Conservation (phyloP, 176 grass and related monocot genomes). For the Saccharum officinarum region DNA sequence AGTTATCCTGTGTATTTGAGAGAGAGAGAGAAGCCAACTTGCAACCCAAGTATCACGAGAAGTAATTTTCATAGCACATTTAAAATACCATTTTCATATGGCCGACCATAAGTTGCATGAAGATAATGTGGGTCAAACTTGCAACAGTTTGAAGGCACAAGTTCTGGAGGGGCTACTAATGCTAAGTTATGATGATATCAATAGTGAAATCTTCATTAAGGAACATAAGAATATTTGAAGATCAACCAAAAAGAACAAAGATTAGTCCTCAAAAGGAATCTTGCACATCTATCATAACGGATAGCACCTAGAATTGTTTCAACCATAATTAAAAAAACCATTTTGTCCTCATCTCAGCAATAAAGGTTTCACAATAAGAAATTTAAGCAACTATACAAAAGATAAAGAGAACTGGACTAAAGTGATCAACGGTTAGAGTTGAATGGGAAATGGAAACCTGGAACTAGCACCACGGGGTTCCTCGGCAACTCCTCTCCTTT, state of each 20-base stretch:
- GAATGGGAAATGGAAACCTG: slow-evolving; percentile 60
- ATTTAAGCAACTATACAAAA: neutral
- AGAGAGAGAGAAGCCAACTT: neutral
- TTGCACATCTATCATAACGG: slow-evolving; percentile 22
- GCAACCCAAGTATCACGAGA: neutral
- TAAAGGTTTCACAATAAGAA: slow-evolving; percentile 6
- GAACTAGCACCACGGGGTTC: slow-evolving; percentile 76
- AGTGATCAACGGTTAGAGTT: slow-evolving; percentile 10
- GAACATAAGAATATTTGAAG: slow-evolving; percentile 15
- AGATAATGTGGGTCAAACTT: neutral
- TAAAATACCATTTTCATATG: slow-evolving; percentile 11
- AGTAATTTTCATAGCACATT: neutral
- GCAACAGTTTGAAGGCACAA: neutral
- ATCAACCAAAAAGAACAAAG: slow-evolving; percentile 33
- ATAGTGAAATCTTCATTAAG: slow-evolving; percentile 21
- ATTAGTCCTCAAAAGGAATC: neutral
- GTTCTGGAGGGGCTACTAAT: neutral
- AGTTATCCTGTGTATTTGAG: neutral
- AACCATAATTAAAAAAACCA: slow-evolving; percentile 5
- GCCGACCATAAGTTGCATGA: neutral
- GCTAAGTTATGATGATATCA: slow-evolving; percentile 9
- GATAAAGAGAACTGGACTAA: slow-evolving; percentile 1
- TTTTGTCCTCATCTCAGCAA: slow-evolving; percentile 8
- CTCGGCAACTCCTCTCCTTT: slow-evolving; percentile 80
- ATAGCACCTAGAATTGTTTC: slow-evolving; percentile 11